Conservation (phyloP, 2,329 filamentous ascomycete species). For the Neofusicoccum cordaticola region DNA sequence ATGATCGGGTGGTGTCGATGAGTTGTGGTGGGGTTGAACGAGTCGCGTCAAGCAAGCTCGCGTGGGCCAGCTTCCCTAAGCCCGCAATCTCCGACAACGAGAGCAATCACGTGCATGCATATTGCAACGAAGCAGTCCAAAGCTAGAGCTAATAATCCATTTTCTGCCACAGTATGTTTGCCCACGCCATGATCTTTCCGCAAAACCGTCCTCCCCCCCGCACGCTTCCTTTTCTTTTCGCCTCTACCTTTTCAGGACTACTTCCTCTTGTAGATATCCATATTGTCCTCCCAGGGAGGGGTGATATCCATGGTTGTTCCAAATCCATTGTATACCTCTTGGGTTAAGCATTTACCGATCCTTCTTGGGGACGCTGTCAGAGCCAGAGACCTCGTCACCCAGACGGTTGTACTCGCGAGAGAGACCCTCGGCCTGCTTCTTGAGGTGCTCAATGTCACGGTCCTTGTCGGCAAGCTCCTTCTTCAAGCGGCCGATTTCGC, state of each 20-base stretch:
- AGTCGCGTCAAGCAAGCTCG: background rate
- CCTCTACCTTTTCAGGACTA: background rate
- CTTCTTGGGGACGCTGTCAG: constrained; percentile 53
- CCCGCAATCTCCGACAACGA: constrained; percentile 9
- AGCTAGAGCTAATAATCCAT: background rate
- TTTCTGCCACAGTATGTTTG: background rate
- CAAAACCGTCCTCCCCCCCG: background rate
- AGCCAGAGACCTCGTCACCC: constrained; percentile 72
- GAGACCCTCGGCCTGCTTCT: constrained; percentile 87
- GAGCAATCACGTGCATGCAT: background rate
- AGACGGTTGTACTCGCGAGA: constrained; percentile 82
- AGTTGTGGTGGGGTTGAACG: background rate
- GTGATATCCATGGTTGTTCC: background rate
- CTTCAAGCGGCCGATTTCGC: constrained; percentile 68
- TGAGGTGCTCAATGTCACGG: constrained; percentile 77
- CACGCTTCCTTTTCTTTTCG: background rate
- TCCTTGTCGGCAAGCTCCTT: constrained; percentile 71
- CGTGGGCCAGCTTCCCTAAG: background rate
- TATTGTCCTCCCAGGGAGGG: background rate
- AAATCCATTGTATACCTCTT: background rate
- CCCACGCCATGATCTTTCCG: background rate
- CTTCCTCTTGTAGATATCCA: background rate
- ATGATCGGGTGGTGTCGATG: background rate
- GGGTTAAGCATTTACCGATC: constrained; percentile 45
- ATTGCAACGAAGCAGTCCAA: background rate